Conservation (phyloP, 169 alveolate genomes). For the Cryptosporidium andersoni region DNA sequence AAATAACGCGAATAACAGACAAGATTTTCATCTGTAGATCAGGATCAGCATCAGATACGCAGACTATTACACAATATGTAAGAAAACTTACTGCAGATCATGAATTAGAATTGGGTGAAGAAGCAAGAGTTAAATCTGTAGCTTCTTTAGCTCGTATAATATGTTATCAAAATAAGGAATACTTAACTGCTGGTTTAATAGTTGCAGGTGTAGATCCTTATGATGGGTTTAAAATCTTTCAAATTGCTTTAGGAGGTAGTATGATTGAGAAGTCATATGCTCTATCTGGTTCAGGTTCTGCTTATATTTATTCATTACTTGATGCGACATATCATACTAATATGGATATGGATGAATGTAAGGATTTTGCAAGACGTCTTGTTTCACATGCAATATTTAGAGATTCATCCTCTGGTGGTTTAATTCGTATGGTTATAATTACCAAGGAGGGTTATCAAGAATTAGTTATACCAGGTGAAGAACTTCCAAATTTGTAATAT, state of each 20-base stretch:
- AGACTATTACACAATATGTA: constrained; percentile 73
- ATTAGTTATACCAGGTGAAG: constrained; percentile 58
- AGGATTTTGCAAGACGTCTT: constrained; percentile 79
- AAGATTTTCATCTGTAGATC: constrained; percentile 90
- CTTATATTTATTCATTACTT: constrained; percentile 87
- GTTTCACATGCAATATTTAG: constrained; percentile 89
- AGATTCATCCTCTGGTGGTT: constrained; percentile 93
- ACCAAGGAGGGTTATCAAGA: constrained; percentile 42
- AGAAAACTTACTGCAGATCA: constrained; percentile 45
- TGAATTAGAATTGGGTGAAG: constrained; percentile 67
- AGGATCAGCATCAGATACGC: constrained; percentile 95
- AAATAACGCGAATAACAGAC: constrained; percentile 85
- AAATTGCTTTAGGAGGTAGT: constrained; percentile 90
- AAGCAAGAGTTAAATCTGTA: constrained; percentile 76
- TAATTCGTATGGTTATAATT: constrained; percentile 79
- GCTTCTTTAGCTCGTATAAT: constrained; percentile 82
- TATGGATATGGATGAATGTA: constrained; percentile 88
- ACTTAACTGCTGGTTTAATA: constrained; percentile 86
- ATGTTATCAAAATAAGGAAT: constrained; percentile 85
- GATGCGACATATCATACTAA: constrained; percentile 84
- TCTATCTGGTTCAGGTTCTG: constrained; percentile 92
- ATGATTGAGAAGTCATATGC: constrained; percentile 82
- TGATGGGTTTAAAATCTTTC: constrained; percentile 84
- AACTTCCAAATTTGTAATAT: constrained; percentile 55
- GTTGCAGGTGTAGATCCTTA: constrained; percentile 90